Evolutionary conservation across 202 grass and related monocot species (phyloP).

Genomic region (Schoenoplectus tabernaemontani): DNA sequence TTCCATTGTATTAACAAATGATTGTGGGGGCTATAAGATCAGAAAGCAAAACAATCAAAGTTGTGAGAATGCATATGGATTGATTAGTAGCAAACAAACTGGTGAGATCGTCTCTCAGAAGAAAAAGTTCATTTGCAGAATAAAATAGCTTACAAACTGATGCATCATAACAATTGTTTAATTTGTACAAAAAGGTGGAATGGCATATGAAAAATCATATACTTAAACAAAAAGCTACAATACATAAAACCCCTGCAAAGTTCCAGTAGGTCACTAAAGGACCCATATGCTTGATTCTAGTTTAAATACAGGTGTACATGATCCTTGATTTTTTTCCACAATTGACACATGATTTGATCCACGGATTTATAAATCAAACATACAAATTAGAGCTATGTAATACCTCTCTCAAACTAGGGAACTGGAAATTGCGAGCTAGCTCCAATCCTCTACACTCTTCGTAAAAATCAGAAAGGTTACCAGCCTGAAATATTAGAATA

Average conservation of each 20-base stretch:
- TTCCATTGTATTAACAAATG: slow-evolving; percentile 90
- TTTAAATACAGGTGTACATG: not conserved
- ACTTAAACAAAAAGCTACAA: not conserved
- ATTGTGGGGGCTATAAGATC: slow-evolving; percentile 71
- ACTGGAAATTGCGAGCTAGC: slow-evolving; percentile 95
- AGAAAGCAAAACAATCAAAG: slow-evolving; percentile 18
- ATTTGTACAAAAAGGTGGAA: not conserved
- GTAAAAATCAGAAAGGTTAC: slow-evolving; percentile 87
- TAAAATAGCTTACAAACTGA: not conserved
- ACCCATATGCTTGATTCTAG: slow-evolving; percentile 16
- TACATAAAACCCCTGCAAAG: not conserved
- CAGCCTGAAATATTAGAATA: slow-evolving; percentile 55
- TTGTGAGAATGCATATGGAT: slow-evolving; percentile 1
- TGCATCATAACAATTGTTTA: not conserved
- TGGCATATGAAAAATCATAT: not conserved
- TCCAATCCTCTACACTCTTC: slow-evolving; percentile 79
- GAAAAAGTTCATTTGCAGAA: not conserved
- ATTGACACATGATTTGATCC: not conserved
- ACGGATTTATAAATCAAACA: not conserved
- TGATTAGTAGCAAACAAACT: not conserved
- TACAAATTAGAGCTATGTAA: not conserved
- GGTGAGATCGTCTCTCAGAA: not conserved
- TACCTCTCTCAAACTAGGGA: slow-evolving; percentile 94
- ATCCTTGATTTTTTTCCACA: too few relatives aligned
- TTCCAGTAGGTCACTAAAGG: not conserved